A percentile compares a stretch with the other conserved stretches of the same genome.
These are phyloP conservation scores for Phialemoniopsis sp. DNA, from an alignment of 2,329 filamentous ascomycete species.

Conservation along the genomic window DNA sequence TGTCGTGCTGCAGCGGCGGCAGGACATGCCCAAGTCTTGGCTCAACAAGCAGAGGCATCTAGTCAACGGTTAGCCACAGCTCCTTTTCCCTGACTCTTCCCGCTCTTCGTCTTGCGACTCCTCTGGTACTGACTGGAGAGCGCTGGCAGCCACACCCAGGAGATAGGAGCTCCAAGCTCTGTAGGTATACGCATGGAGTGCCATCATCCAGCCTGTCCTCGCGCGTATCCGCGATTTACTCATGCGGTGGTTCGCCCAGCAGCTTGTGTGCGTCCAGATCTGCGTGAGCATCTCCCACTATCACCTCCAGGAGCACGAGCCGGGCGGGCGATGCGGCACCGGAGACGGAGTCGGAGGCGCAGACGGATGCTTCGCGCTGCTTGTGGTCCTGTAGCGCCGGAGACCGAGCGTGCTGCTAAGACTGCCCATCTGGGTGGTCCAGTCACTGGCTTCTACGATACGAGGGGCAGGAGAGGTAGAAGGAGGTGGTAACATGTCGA, in stretches of 20 bases:
- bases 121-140: too few species aligned
- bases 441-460: too few species aligned
- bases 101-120: not conserved
- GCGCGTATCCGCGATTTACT: not conserved
- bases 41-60: constrained; percentile 76
- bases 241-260: not conserved
- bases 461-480: too few species aligned
- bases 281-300: not conserved
- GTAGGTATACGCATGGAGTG: constrained; percentile 4
- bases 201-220: not conserved
- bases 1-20: constrained; percentile 70
- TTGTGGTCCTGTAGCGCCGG: not conserved
- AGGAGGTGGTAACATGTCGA: too few species aligned
- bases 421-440: not conserved
- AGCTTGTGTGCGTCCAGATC: not conserved
- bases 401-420: not conserved
- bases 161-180: constrained; percentile 11
- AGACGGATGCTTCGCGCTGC: not conserved
- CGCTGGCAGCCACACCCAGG: constrained; percentile 13
- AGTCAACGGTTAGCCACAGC: constrained; percentile 50
- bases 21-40: constrained; percentile 76
- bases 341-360: too few species aligned
- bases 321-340: too few species aligned
- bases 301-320: not conserved
- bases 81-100: not conserved